phyloP scores from a whole-genome alignment of 495 filamentous ascomycete species.

The Niebla homalea region DNA sequence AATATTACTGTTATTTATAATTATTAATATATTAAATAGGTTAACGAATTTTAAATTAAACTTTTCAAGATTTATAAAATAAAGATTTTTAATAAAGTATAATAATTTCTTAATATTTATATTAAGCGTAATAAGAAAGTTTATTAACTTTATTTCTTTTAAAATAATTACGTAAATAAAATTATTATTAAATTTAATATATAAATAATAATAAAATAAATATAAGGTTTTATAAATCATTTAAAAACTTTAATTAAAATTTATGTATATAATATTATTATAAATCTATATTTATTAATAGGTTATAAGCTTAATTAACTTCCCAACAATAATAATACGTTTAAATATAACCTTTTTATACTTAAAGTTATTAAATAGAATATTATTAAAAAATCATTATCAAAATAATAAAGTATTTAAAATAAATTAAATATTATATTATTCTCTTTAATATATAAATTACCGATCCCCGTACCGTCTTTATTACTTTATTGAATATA shows the following conservation, averaged over 20 bases:
- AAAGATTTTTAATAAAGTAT: not conserved
- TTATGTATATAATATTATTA: no score
- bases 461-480: no score
- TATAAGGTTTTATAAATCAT: no score
- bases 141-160: no score
- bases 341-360: not conserved
- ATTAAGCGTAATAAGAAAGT: conserved; percentile 2
- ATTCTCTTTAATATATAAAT: no score
- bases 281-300: no score
- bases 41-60: not conserved
- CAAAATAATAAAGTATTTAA: not conserved
- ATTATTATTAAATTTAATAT: conserved; percentile 2
- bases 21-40: conserved; percentile 4
- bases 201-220: no score
- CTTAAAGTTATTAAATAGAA: not conserved
- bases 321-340: no score
- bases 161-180: no score
- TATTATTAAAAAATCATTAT: conserved; percentile 1
- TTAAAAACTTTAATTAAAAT: no score
- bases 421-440: conserved; percentile 1
- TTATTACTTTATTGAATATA: no score
- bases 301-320: no score
- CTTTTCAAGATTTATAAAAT: not conserved
- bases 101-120: conserved; percentile 5
- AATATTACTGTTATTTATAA: conserved; percentile 1